A percentile compares a stretch with the other conserved stretches of the same genome.
phyloP scores from a whole-genome alignment of 305 asterid species.

The Fraxinus baroniana region DNA sequence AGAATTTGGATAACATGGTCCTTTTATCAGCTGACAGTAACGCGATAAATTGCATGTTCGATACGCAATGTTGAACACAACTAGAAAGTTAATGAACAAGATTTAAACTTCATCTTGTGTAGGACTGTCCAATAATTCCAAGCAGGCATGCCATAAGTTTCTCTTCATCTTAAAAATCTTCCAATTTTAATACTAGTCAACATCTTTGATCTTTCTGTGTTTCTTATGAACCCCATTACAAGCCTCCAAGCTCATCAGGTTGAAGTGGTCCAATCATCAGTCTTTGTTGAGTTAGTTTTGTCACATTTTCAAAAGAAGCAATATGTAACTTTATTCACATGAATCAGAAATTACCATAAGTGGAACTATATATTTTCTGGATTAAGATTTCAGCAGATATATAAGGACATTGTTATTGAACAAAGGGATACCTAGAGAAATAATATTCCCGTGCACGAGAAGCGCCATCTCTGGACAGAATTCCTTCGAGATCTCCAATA shows the following conservation, averaged over 20 bases:
- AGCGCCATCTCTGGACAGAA: constrained; percentile 77
- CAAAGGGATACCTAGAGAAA: constrained; percentile 76
- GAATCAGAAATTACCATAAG: constrained; percentile 17
- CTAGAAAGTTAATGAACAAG: neutral
- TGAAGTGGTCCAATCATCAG: constrained; percentile 2
- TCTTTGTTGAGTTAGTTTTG: neutral
- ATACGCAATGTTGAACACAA: neutral
- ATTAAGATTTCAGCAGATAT: constrained; percentile 14
- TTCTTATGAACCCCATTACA: constrained; percentile 4
- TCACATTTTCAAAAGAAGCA: constrained; percentile 1
- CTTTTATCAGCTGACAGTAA: constrained; percentile 1
- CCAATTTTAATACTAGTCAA: constrained; percentile 22
- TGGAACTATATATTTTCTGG: constrained; percentile 38
- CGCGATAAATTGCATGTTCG: neutral
- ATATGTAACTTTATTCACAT: constrained; percentile 23
- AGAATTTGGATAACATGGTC: constrained; percentile 22
- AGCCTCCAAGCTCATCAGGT: neutral
- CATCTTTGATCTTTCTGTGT: constrained; percentile 10
- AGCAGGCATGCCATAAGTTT: constrained; percentile 2
- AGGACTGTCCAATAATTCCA: neutral
- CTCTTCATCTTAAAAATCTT: neutral
- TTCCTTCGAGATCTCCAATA: constrained; percentile 91
- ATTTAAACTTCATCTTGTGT: neutral
- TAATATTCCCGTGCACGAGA: constrained; percentile 80
- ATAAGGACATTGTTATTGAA: constrained; percentile 37